Base-by-base conservation (phyloP, 371 early-diverging fungal genomes). In the Cokeromyces recurvatus region DNA sequence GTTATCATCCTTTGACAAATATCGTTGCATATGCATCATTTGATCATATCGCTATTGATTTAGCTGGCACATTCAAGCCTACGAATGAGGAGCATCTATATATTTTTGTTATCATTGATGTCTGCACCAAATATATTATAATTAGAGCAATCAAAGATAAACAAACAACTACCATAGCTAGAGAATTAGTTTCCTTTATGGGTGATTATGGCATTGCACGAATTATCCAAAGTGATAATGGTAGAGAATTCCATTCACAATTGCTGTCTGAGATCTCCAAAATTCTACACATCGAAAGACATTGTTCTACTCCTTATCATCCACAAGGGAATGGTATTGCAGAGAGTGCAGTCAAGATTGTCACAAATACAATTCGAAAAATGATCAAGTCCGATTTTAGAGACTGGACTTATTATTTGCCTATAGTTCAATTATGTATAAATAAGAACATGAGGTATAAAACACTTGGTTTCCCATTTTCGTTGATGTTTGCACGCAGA, bases 141-240 rank as follows among this genome's bases (percentile, higher is more conserved):
- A 15, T 57, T 8, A 41, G 54, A 32, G 37, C 61, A 11, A 19
- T 65, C 8, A 27, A 44, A 1, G 44, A 65, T 34, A 65, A 69
- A 34, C 31, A 37, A 17, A 25, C 47, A 2, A 38, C 31, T 22
- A 56, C 60, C 2, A 25, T 67, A 19, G 62, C 53, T 8, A 43
- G 50, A 41, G 17, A 41, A 16, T 22, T 58, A 2, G 25, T 57
- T 1, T 25, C 51, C 14, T 36, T 58, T 10, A 60, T 61, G 32
- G 55, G 48, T 22, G 47, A 47, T 24, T 64, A 53, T 41, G 58
- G 62, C 5, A 35, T 64, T 12, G 53, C 57, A 1, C 31, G 35
- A 21, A 48, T 63, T 2, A 48, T 63, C 2, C 49, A 49, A 42
- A 29, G 32, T 14, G 60, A 62, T 43, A 67, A 63, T 48, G 68